Evolutionary conservation across 2,329 filamentous ascomycete genomes (phyloP).

Genomic region (Clonostachys solani): DNA sequence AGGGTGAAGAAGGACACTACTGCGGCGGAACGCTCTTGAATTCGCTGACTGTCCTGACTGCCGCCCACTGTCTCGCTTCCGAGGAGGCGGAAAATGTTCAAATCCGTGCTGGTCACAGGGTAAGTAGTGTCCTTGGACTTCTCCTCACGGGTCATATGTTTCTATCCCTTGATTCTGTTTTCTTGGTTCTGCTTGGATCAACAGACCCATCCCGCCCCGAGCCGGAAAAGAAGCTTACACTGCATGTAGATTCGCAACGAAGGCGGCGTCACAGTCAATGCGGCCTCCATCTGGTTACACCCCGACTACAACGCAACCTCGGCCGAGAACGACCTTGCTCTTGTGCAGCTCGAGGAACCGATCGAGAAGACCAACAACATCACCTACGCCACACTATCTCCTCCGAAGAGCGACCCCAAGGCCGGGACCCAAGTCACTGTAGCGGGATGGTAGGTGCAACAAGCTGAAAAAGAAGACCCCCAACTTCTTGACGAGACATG

Average conservation of each 20-base stretch:
- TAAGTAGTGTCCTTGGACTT: not conserved
- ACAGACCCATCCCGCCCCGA: not conserved
- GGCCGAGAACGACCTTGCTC: constrained; percentile 17
- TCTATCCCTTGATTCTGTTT: not conserved
- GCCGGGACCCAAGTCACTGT: not conserved
- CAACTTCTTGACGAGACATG: constrained; percentile 7
- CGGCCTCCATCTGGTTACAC: constrained; percentile 14
- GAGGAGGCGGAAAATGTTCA: constrained; percentile 7
- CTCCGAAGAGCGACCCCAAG: constrained; percentile 1
- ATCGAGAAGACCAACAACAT: constrained; percentile 6
- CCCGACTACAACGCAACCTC: constrained; percentile 11
- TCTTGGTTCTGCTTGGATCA: not conserved
- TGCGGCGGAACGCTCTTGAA: constrained; percentile 21
- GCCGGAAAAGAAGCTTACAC: not conserved
- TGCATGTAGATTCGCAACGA: constrained; percentile 1
- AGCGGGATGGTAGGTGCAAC: constrained; percentile 3
- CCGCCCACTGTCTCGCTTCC: constrained; percentile 17
- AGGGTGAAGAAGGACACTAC: constrained; percentile 8
- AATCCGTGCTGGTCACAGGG: constrained; percentile 18
- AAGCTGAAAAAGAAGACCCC: constrained; percentile 4
- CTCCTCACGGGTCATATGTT: no score
- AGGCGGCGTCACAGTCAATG: constrained; percentile 15
- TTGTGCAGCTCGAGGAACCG: constrained; percentile 17
- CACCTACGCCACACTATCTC: constrained; percentile 1
- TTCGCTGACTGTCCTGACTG: constrained; percentile 22